Evolutionary conservation across 2,329 filamentous ascomycete species (phyloP), one percentile per base, ranked within the genome.

Genomic region (Xylariaceae sp.): DNA sequence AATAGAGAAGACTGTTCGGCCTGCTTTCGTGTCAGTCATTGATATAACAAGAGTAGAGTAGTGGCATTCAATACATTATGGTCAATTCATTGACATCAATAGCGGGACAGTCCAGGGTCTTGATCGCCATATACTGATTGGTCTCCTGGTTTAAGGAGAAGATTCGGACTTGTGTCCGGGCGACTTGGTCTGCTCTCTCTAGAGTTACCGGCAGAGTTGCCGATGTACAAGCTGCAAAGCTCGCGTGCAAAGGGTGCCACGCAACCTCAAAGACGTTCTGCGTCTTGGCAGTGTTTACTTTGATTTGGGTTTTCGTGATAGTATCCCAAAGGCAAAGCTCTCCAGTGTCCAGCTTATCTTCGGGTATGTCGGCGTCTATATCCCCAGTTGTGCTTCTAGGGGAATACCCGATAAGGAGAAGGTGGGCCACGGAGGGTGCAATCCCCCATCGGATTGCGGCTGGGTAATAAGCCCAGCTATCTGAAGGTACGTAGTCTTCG

Each of bases 241-340:
- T 71, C 2, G 72, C 68, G 43, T 78, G 70, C 0, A 64, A 73
- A 0, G 83, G 83, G 61, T 86, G 83, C 83, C 83, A 86, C 0
- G 76, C 70, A 1, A 85, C 79, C 61, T 86, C 83, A 42, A 86
- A 86, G 1, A 85, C 80, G 53, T 86, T 86, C 43, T 81, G 76
- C 0, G 75, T 77, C 0, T 76, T 76, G 1, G 75, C 77, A 2
- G 78, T 76, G 18, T 74, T 68, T 3, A 86, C 73, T 4, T 70
- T 72, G 42, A 83, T 69, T 42, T 74, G 70, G 9, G 71, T 65
- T 9, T 72, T 71, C 1, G 69, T 70, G 0, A 65, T 51, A 0
- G 78, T 76, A 62, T 86, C 74, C 80, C 81, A 86, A 1, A 86
- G 65, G 39, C 78, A 79, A 2, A 86, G 75, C 61, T 85, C 81